A percentile compares a stretch with the other conserved stretches of the same genome.
Conservation (phyloP, 2,329 filamentous ascomycete species). For the Xylariales sp. region DNA sequence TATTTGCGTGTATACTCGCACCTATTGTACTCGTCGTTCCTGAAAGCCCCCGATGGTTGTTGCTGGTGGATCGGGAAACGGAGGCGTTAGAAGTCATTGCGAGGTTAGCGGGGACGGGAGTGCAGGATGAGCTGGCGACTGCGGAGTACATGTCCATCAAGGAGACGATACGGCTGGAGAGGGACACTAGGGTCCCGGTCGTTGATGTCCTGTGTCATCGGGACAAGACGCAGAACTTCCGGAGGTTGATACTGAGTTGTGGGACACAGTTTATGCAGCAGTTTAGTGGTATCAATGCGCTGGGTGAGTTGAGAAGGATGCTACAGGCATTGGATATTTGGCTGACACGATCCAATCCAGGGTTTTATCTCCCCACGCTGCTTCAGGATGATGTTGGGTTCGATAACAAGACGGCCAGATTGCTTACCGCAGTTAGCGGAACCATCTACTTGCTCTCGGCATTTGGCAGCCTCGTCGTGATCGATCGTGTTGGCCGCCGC, state of each 20-base stretch:
- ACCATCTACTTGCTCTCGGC: conserved; percentile 34
- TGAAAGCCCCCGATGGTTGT: conserved; percentile 38
- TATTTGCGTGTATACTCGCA: conserved; percentile 32
- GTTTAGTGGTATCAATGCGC: conserved; percentile 39
- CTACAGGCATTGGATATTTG: background rate
- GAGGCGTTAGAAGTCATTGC: conserved; percentile 44
- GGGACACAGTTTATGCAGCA: conserved; percentile 48
- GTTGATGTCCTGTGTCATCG: conserved; percentile 30
- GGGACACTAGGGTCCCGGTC: conserved; percentile 26
- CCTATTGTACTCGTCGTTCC: conserved; percentile 25
- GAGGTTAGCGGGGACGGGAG: conserved; percentile 42
- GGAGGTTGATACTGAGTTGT: conserved; percentile 20
- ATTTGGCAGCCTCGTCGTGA: conserved; percentile 32
- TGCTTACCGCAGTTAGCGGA: conserved; percentile 49
- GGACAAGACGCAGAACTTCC: conserved; percentile 31
- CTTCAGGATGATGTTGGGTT: conserved; percentile 52
- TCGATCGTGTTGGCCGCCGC: conserved; percentile 35
- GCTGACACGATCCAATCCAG: conserved; percentile 15
- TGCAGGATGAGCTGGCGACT: conserved; percentile 21
- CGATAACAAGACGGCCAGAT: conserved; percentile 42
- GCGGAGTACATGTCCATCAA: conserved; percentile 32
- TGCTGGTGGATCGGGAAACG: conserved; percentile 45
- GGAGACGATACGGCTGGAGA: conserved; percentile 29
- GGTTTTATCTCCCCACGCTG: conserved; percentile 48
- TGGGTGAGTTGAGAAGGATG: conserved; percentile 16